Conservation (phyloP, 148 eudicot genomes). For the Fallopia convolvulus region DNA sequence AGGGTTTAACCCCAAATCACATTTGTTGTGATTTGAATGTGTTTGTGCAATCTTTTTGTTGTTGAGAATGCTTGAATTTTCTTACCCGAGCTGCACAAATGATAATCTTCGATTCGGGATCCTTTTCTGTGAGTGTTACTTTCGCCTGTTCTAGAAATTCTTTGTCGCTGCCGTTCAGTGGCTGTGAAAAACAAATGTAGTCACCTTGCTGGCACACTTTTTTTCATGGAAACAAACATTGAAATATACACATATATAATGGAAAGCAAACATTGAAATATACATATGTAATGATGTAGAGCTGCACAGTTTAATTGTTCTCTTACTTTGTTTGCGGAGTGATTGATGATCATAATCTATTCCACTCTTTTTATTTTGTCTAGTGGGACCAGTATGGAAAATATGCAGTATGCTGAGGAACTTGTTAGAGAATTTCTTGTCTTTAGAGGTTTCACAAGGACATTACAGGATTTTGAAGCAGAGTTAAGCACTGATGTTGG, state of each 20-base stretch:
- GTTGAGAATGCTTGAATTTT: neutral
- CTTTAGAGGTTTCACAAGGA: slow-evolving; percentile 84
- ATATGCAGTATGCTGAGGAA: slow-evolving; percentile 86
- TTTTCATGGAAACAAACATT: neutral
- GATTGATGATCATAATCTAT: neutral
- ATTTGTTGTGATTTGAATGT: neutral
- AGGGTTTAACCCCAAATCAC: neutral
- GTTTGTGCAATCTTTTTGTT: neutral
- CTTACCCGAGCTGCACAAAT: neutral
- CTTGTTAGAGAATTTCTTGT: slow-evolving; percentile 80
- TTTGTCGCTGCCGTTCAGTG: neutral
- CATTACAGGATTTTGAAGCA: slow-evolving; percentile 68
- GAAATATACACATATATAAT: neutral
- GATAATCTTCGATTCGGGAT: neutral
- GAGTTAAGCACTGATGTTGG: slow-evolving; percentile 77
- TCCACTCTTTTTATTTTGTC: neutral
- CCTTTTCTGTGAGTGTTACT: too few relatives aligned
- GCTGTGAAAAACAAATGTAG: neutral
- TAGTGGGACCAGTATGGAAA: slow-evolving; percentile 49
- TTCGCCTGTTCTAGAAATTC: neutral
- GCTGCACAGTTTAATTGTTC: neutral
- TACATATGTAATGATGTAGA: neutral
- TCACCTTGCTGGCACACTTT: neutral
- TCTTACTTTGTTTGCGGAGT: neutral
- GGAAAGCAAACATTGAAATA: neutral